Base-by-base conservation (phyloP, 345 rosid species). In the Excoecaria agallocha region DNA sequence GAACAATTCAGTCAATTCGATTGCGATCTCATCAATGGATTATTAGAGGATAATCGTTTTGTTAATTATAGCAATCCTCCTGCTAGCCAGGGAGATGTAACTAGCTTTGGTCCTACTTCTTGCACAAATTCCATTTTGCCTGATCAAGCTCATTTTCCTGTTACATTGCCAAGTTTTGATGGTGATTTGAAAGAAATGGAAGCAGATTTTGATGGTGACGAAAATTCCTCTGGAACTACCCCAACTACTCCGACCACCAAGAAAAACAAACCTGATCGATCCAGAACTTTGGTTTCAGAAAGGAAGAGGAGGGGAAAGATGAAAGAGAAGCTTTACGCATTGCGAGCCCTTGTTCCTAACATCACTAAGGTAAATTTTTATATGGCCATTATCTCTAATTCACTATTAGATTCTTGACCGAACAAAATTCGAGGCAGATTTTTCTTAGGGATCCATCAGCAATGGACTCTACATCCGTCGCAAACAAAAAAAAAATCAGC, bases 291-390 rank as follows among this genome's bases (percentile, higher is more conserved):
- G 86, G 74, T 94, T 43, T 92, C 93, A 4, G 96, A 92, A 78
- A 80, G 89, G 37, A 79, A 80, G 70, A 84, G 97, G 78, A 84
- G 98, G 68, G 87, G 92, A 6, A 80, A 89, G 70, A 94, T 89
- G 97, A 94, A 92, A 86, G 97, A 90, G 76, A 92, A 87, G 86
- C 98, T 94, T 66, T 90, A 90, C 55, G 88, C 89, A 3, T 80
- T 94, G 83, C 88, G 98, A 62, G 84, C 98, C 8, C 78, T 94
- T 71, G 98, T 94, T 76, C 98, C 98, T 7, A 89, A 90, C 86
- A 92, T 94, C 68, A 90, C 97, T 17, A 92, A 94, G 96, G 97
- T 90, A 85, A 50, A 16, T 60, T 25, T 2, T 13, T 13, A 4
- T 15, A 52, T 52, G 4, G 1, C 15, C n/a, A 50, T 50, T 13